Evolutionary conservation across 2,329 filamentous ascomycete genomes (phyloP).

Genomic region (Metarhizium album): DNA sequence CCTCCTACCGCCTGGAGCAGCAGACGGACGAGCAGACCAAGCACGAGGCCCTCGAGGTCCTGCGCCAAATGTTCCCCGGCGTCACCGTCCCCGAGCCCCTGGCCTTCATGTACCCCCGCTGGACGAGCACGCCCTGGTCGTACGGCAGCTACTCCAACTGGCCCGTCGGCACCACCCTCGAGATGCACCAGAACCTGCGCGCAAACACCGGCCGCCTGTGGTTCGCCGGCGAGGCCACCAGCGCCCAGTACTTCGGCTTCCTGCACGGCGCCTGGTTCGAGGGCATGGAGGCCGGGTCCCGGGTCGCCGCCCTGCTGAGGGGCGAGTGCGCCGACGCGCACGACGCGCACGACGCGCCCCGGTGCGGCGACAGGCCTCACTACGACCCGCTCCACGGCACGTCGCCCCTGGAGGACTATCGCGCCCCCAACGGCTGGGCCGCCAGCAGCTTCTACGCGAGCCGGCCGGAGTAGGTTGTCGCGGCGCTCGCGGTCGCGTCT

Average conservation of each 20-base stretch:
- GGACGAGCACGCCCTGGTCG: slow-evolving; percentile 25
- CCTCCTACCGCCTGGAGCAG: slow-evolving; percentile 47
- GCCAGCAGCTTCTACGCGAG: slow-evolving; percentile 20
- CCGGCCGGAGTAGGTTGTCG: not conserved
- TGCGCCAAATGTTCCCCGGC: slow-evolving; percentile 51
- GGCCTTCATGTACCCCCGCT: slow-evolving; percentile 47
- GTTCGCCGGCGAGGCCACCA: slow-evolving; percentile 56
- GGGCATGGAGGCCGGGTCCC: slow-evolving; percentile 36
- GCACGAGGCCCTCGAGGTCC: slow-evolving; percentile 43
- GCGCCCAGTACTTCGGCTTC: slow-evolving; percentile 53
- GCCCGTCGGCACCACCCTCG: slow-evolving; percentile 51
- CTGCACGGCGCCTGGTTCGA: slow-evolving; percentile 52
- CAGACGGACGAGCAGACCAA: slow-evolving; percentile 49
- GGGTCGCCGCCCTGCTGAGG: slow-evolving; percentile 24
- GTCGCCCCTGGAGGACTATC: slow-evolving; percentile 22
- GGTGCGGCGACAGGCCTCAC: slow-evolving; percentile 12
- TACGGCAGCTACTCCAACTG: slow-evolving; percentile 59
- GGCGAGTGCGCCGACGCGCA: slow-evolving; percentile 10
- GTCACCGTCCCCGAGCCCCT: slow-evolving; percentile 46
- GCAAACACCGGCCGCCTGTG: slow-evolving; percentile 51
- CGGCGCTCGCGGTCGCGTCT: no score
- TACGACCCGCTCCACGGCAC: slow-evolving; percentile 20
- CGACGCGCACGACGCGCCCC: not conserved
- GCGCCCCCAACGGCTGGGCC: slow-evolving; percentile 25
- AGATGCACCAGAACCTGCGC: slow-evolving; percentile 57